These are phyloP conservation scores for Fusarium begoniae DNA, from an alignment of 2,329 filamentous ascomycete species.

Conservation along the genomic window DNA sequence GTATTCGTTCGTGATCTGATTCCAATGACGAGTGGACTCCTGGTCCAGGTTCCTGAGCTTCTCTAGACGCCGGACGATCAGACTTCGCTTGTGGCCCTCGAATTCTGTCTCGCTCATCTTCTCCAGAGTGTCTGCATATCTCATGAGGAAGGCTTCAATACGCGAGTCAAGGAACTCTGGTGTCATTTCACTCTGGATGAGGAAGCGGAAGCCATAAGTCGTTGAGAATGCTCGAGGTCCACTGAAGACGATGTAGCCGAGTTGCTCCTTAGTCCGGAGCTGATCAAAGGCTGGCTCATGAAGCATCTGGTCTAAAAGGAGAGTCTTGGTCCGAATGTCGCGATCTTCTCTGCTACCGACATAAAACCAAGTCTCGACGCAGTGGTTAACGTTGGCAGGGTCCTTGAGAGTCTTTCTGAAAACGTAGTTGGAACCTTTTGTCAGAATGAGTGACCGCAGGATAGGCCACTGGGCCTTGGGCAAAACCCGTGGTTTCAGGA, in stretches of 20 bases:
- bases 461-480: slow-evolving; percentile 84
- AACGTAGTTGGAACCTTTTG: slow-evolving; percentile 82
- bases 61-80: slow-evolving; percentile 87
- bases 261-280: slow-evolving; percentile 93
- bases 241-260: slow-evolving; percentile 95
- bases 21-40: slow-evolving; percentile 85
- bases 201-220: slow-evolving; percentile 84
- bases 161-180: slow-evolving; percentile 85
- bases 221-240: slow-evolving; percentile 77
- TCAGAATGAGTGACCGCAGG: slow-evolving; percentile 78
- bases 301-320: slow-evolving; percentile 88
- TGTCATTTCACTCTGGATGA: slow-evolving; percentile 92
- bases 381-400: slow-evolving; percentile 88
- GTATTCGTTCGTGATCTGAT: slow-evolving; percentile 83
- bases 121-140: slow-evolving; percentile 71
- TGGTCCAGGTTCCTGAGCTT: slow-evolving; percentile 92
- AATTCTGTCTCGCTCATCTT: slow-evolving; percentile 87
- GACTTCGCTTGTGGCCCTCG: slow-evolving; percentile 87
- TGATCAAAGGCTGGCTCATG: slow-evolving; percentile 96
- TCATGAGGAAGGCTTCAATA: slow-evolving; percentile 83
- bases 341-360: slow-evolving; percentile 76
- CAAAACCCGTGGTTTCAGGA: slow-evolving; percentile 76
- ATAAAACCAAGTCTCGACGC: slow-evolving; percentile 80
- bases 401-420: slow-evolving; percentile 85
- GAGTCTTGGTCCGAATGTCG: slow-evolving; percentile 75